Conservation (phyloP, 331 rosid genomes). For the Rhamnella rubrinervis region DNA sequence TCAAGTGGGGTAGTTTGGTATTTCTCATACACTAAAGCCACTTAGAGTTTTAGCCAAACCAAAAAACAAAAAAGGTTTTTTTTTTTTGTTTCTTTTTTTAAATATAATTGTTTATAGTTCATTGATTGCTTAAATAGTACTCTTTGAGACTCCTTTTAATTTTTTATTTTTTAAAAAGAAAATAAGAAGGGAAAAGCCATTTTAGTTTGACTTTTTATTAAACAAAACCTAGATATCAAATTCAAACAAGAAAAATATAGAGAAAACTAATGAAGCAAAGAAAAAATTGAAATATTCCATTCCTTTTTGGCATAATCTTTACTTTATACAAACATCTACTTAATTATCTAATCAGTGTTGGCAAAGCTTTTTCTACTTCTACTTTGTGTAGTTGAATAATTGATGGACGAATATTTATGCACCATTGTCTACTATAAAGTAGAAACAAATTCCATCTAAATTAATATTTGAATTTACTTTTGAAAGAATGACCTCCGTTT, state of each 20-base stretch:
- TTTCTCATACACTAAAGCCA: too few relatives aligned
- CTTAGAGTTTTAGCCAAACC: too few relatives aligned
- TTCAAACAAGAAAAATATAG: background rate
- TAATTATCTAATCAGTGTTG: slow-evolving; percentile 30
- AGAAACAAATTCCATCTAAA: slow-evolving; percentile 12
- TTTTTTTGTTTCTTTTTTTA: too few relatives aligned
- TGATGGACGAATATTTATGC: slow-evolving; percentile 10
- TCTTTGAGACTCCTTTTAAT: too few relatives aligned
- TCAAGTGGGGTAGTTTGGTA: too few relatives aligned
- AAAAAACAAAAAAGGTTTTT: too few relatives aligned
- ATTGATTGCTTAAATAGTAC: too few relatives aligned
- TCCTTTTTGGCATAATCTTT: background rate
- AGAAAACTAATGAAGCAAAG: background rate
- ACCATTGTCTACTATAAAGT: slow-evolving; percentile 10
- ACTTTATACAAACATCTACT: background rate
- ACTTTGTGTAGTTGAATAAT: background rate
- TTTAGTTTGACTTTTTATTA: background rate
- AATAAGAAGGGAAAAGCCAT: background rate
- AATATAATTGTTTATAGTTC: too few relatives aligned
- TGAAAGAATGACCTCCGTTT: slow-evolving; percentile 35
- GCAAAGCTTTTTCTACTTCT: slow-evolving; percentile 22
- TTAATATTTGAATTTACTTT: slow-evolving; percentile 18
- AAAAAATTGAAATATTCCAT: background rate
- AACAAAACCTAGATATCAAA: slow-evolving; percentile 1
- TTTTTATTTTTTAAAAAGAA: too few relatives aligned